phyloP scores from a whole-genome alignment of 1,284 basidiomycete genomes.

The Phlebopus sp. region DNA sequence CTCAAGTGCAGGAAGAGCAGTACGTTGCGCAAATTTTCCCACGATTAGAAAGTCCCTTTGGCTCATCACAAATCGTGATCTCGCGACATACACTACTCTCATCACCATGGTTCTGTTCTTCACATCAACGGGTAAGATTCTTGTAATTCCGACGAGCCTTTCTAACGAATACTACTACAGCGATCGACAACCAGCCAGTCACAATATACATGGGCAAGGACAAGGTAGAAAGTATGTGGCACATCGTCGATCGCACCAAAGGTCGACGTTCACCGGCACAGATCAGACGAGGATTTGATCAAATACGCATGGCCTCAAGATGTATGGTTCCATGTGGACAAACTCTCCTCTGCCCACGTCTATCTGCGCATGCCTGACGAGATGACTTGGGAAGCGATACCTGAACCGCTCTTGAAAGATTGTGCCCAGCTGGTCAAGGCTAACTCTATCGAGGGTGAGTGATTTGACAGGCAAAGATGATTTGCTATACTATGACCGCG shows the following conservation, averaged over 20 bases:
- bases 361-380: conserved; percentile 82
- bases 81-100: too few species aligned
- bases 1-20: background rate
- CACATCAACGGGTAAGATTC: conserved; percentile 51
- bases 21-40: background rate
- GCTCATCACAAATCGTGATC: too few species aligned
- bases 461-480: background rate
- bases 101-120: conserved; percentile 67
- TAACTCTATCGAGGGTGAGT: conserved; percentile 90
- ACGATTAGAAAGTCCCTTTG: conserved; percentile 1
- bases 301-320: conserved; percentile 86
- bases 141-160: background rate
- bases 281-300: conserved; percentile 88
- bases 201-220: conserved; percentile 94
- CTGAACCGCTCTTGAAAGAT: conserved; percentile 76
- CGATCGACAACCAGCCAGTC: conserved; percentile 55
- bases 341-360: conserved; percentile 91
- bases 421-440: conserved; percentile 96
- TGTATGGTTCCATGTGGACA: conserved; percentile 84
- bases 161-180: conserved; percentile 31
- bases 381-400: conserved; percentile 88
- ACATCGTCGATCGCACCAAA: conserved; percentile 3
- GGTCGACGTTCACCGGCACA: conserved; percentile 16
- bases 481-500: background rate
- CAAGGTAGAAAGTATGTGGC: conserved; percentile 86